These are phyloP conservation scores for Colletotrichum sp. DNA, from an alignment of 2,329 filamentous ascomycete species.

Conservation along the genomic window DNA sequence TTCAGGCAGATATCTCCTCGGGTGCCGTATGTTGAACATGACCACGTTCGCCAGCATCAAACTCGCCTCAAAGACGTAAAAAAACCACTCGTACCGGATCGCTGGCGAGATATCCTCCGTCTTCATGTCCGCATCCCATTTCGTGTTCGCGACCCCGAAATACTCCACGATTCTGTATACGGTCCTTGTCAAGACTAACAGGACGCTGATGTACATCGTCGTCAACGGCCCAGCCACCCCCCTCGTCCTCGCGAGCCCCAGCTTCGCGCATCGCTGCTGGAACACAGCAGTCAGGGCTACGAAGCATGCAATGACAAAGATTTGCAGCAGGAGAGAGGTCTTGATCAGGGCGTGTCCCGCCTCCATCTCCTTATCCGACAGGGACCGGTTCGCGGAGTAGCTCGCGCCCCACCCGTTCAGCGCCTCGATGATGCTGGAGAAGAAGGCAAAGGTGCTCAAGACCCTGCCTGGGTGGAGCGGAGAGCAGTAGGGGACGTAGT, in stretches of 20 bases:
- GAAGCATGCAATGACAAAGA: constrained; percentile 56
- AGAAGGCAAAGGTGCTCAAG: constrained; percentile 47
- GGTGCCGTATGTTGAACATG: constrained; percentile 56
- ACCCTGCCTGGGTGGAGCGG: constrained; percentile 52
- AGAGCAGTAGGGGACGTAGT: constrained; percentile 63
- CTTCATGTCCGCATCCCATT: constrained; percentile 42
- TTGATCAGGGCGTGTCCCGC: constrained; percentile 52
- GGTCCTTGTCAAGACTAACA: constrained; percentile 56
- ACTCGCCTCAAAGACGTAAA: constrained; percentile 60
- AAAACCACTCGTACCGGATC: constrained; percentile 63
- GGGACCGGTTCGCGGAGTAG: constrained; percentile 48
- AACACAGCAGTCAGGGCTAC: constrained; percentile 51
- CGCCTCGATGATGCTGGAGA: constrained; percentile 52
- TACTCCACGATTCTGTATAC: constrained; percentile 65
- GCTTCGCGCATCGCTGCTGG: constrained; percentile 46
- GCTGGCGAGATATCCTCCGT: constrained; percentile 43
- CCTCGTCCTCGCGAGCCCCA: constrained; percentile 34
- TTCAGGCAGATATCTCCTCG: constrained; percentile 53
- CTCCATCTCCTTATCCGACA: constrained; percentile 39
- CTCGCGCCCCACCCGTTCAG: constrained; percentile 54
- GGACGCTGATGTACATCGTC: constrained; percentile 55
- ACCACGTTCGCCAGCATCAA: constrained; percentile 57
- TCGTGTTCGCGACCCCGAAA: constrained; percentile 50
- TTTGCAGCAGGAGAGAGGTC: constrained; percentile 56
- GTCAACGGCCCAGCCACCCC: constrained; percentile 39